These are phyloP conservation scores for Phytophthora citrophthora DNA, from an alignment of 352 stramenopile genomes.

Conservation along the genomic window DNA sequence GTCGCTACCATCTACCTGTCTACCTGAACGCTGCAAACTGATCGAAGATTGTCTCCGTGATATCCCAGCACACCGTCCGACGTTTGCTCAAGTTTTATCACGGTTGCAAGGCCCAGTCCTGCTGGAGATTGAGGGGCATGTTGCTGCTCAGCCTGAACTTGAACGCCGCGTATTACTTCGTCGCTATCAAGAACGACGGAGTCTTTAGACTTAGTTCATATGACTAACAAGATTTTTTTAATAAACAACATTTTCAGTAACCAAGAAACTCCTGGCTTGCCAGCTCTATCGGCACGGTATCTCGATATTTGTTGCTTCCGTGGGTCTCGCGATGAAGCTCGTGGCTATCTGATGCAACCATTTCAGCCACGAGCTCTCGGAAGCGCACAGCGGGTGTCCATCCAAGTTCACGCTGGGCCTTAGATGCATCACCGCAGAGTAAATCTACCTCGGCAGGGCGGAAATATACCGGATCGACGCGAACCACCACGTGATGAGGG, in stretches of 20 bases:
- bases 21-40: constrained; percentile 60
- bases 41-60: constrained; percentile 82
- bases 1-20: constrained; percentile 68
- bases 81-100: constrained; percentile 75
- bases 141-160: constrained; percentile 41
- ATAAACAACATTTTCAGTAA: too few relatives aligned
- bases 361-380: constrained; percentile 94
- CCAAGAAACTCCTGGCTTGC: neutral
- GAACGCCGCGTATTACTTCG: constrained; percentile 44
- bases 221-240: too few relatives aligned
- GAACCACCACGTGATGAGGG: constrained; percentile 89
- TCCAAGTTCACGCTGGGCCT: constrained; percentile 90
- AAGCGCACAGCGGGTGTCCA: constrained; percentile 95
- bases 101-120: constrained; percentile 81
- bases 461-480: constrained; percentile 97
- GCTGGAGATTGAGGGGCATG: constrained; percentile 76
- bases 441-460: constrained; percentile 98
- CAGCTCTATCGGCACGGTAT: too few relatives aligned
- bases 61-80: constrained; percentile 59
- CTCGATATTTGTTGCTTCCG: constrained; percentile 8
- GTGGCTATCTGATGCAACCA: constrained; percentile 91
- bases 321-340: constrained; percentile 28
- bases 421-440: constrained; percentile 95
- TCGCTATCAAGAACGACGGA: constrained; percentile 41
- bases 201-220: constrained; percentile 32